These are phyloP conservation scores for Stephania cephalantha DNA, from an alignment of 164 flowering plant genomes.

Conservation along the genomic window DNA sequence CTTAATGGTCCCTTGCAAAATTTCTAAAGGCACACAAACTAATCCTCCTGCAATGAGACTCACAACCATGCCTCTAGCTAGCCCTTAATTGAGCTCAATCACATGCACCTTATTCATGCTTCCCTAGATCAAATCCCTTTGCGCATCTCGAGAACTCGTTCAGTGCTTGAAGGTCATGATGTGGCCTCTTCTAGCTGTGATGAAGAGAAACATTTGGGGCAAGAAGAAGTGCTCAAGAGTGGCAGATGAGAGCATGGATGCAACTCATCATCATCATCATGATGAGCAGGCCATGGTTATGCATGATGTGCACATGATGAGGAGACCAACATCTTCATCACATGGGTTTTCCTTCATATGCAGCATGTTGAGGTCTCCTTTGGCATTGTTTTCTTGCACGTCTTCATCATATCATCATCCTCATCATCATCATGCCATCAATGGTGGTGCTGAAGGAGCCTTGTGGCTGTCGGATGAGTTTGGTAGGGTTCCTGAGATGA, in stretches of 20 bases:
- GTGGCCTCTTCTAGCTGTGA: constrained; percentile 24
- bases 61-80: too few relatives aligned
- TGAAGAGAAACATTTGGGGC: constrained; percentile 21
- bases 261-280: not conserved
- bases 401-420: too few relatives aligned
- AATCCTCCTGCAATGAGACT: too few relatives aligned
- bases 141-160: not conserved
- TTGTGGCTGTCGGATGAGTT: constrained; percentile 45
- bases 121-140: not conserved
- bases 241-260: constrained; percentile 52
- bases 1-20: not conserved
- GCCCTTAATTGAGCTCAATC: not conserved
- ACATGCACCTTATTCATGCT: not conserved
- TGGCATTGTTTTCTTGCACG: constrained; percentile 37
- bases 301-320: not conserved
- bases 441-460: constrained; percentile 23
- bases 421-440: constrained; percentile 27
- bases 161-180: constrained; percentile 3
- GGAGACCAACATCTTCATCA: not conserved
- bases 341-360: constrained; percentile 13
- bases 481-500: constrained; percentile 43
- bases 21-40: not conserved
- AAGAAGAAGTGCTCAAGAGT: constrained; percentile 38
- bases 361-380: constrained; percentile 15
- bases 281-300: constrained; percentile 1